Conservation (phyloP, 805 yeast genomes). For the Wickerhamiella lipophila region DNA sequence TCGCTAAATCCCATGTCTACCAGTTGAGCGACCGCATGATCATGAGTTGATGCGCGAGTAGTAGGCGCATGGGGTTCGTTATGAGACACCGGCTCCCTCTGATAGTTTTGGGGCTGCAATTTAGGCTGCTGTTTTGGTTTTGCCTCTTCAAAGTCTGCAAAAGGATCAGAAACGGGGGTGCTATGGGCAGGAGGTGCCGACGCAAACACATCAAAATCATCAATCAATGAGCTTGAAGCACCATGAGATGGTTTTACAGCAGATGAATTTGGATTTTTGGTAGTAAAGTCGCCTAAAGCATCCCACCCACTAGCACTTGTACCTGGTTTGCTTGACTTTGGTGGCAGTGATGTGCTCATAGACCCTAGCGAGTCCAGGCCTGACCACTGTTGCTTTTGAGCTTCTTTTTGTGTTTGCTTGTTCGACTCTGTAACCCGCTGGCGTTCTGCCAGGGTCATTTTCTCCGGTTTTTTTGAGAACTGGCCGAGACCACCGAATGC, state of each 20-base stretch:
- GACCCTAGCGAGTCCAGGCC: constrained; percentile 24
- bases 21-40: constrained; percentile 46
- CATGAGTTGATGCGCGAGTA: constrained; percentile 11
- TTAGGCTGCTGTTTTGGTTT: neutral
- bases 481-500: constrained; percentile 25
- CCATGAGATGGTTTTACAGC: neutral
- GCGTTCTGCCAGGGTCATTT: constrained; percentile 26
- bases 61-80: neutral
- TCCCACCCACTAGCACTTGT: neutral
- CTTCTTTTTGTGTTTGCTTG: constrained; percentile 10
- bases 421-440: constrained; percentile 13
- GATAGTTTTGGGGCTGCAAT: neutral
- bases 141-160: constrained; percentile 19
- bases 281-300: constrained; percentile 1
- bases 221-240: constrained; percentile 1
- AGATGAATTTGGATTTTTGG: neutral
- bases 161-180: constrained; percentile 13
- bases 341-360: neutral
- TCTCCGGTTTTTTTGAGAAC: constrained; percentile 20
- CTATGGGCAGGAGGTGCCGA: constrained; percentile 10
- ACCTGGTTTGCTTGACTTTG: constrained; percentile 7
- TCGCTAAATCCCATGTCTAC: constrained; percentile 69
- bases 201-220: constrained; percentile 15
- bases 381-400: constrained; percentile 19
- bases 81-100: neutral